These are phyloP conservation scores for Ganoderma lingzhi DNA, from an alignment of 1,284 basidiomycete species.

Conservation along the genomic window DNA sequence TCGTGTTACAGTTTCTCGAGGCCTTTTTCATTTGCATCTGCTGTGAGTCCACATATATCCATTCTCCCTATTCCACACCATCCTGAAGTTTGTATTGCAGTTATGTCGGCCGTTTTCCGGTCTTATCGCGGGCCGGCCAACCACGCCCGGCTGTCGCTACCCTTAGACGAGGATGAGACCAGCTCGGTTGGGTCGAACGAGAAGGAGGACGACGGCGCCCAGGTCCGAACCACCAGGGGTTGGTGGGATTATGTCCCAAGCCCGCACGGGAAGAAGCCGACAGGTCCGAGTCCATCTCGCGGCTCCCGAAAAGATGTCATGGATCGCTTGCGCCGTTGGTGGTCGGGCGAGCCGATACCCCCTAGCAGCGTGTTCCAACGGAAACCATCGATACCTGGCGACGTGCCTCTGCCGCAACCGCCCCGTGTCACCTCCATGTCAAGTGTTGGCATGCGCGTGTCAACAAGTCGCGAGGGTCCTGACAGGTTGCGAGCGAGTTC, in stretches of 20 bases:
- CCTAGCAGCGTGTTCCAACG: slow-evolving; percentile 36
- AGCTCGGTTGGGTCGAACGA: slow-evolving; percentile 40
- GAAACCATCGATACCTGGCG: slow-evolving; percentile 37
- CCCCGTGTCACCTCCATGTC: slow-evolving; percentile 29
- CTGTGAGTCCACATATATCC: slow-evolving; percentile 51
- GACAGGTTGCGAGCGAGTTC: slow-evolving; percentile 20
- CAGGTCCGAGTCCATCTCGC: slow-evolving; percentile 14
- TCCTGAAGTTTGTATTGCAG: slow-evolving; percentile 42
- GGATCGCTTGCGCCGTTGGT: slow-evolving; percentile 29
- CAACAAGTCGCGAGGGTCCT: slow-evolving; percentile 21
- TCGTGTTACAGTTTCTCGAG: slow-evolving; percentile 60
- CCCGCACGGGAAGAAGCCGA: slow-evolving; percentile 15
- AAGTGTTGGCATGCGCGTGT: slow-evolving; percentile 21
- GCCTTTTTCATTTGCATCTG: slow-evolving; percentile 66
- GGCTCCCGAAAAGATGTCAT: slow-evolving; percentile 16
- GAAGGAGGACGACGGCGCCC: slow-evolving; percentile 40
- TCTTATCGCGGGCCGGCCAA: slow-evolving; percentile 58
- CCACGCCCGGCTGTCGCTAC: slow-evolving; percentile 64
- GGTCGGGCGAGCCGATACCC: slow-evolving; percentile 25
- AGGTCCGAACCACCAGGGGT: slow-evolving; percentile 41
- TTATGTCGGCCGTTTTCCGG: slow-evolving; percentile 64
- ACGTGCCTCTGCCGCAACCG: slow-evolving; percentile 38
- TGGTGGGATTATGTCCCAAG: slow-evolving; percentile 65
- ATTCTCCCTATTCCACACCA: background rate
- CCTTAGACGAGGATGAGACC: slow-evolving; percentile 41